Evolutionary conservation across 495 filamentous ascomycete species (phyloP).

Genomic region (Neurospora terricola): DNA sequence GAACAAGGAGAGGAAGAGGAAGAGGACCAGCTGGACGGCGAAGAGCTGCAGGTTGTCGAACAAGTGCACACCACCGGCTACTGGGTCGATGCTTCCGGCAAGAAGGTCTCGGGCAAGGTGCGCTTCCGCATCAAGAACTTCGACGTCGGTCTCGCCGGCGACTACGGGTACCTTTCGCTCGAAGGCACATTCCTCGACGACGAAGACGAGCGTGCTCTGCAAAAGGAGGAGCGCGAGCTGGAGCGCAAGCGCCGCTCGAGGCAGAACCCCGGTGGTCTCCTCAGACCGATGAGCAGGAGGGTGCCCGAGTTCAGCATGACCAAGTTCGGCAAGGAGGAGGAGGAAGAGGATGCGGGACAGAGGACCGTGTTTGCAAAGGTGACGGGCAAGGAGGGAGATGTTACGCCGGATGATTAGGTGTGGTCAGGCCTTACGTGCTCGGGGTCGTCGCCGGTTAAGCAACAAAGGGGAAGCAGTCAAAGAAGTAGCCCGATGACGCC

Average conservation of each 20-base stretch:
- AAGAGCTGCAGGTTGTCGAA: constrained; percentile 23
- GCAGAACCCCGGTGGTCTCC: constrained; percentile 18
- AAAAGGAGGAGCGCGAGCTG: constrained; percentile 25
- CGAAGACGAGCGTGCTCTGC: constrained; percentile 29
- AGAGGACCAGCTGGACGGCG: constrained; percentile 18
- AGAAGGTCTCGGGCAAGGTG: constrained; percentile 30
- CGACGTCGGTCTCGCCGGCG: constrained; percentile 38
- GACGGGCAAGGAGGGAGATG: constrained; percentile 15
- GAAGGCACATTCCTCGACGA: constrained; percentile 38
- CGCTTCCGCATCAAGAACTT: constrained; percentile 42
- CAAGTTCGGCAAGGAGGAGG: constrained; percentile 32
- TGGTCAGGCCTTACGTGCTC: constrained; percentile 19
- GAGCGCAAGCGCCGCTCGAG: constrained; percentile 22
- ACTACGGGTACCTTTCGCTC: constrained; percentile 38
- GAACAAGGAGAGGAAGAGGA: constrained; percentile 8
- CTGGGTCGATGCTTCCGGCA: constrained; percentile 31
- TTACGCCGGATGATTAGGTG: constrained; percentile 29
- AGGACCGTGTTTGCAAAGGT: constrained; percentile 22
- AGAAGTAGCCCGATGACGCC: not conserved
- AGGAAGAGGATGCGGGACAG: constrained; percentile 24
- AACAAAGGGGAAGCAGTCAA: not conserved
- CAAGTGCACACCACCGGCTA: constrained; percentile 42
- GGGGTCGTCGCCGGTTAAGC: constrained; percentile 10
- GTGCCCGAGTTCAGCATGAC: constrained; percentile 40
- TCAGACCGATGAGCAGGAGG: constrained; percentile 27